phyloP scores from a whole-genome alignment of 805 yeast genomes.

The Candida golubevii region DNA sequence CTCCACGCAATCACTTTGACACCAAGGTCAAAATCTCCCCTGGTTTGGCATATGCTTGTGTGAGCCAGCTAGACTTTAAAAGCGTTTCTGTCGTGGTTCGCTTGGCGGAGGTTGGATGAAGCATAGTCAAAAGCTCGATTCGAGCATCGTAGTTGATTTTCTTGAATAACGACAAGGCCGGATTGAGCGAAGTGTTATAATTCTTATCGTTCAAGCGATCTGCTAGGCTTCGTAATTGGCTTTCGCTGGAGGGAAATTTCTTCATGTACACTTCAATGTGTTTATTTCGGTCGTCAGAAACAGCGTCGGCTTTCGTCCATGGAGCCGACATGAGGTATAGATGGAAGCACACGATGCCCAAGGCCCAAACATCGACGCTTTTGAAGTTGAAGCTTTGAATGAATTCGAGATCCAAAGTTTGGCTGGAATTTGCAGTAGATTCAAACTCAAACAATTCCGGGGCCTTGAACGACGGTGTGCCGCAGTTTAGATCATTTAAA shows the following conservation, averaged over 20 bases:
- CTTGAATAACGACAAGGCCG: conserved; percentile 31
- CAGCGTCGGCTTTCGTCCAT: conserved; percentile 40
- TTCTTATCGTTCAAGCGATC: conserved; percentile 24
- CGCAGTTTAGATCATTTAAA: conserved; percentile 31
- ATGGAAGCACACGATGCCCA: conserved; percentile 48
- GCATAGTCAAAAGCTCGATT: conserved; percentile 26
- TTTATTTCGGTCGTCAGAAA: conserved; percentile 19
- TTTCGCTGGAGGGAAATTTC: conserved; percentile 26
- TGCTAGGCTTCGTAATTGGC: conserved; percentile 19
- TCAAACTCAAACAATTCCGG: conserved; percentile 44
- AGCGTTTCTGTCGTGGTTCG: conserved; percentile 24
- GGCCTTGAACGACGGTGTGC: conserved; percentile 52
- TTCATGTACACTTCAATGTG: conserved; percentile 21
- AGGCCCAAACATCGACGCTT: conserved; percentile 47
- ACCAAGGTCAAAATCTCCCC: conserved; percentile 27
- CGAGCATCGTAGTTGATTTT: conserved; percentile 38
- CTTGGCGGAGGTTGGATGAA: conserved; percentile 28
- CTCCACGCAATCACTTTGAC: not conserved
- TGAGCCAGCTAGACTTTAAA: conserved; percentile 32
- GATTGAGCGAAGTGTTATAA: conserved; percentile 20
- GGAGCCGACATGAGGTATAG: conserved; percentile 43
- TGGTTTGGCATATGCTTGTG: conserved; percentile 37
- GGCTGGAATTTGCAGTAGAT: not conserved
- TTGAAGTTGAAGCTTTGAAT: conserved; percentile 22
- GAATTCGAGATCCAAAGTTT: not conserved